A percentile compares a stretch with the other conserved stretches of the same genome.
phyloP scores from a whole-genome alignment of 208 protist species.

The Trypanosoma avium region DNA sequence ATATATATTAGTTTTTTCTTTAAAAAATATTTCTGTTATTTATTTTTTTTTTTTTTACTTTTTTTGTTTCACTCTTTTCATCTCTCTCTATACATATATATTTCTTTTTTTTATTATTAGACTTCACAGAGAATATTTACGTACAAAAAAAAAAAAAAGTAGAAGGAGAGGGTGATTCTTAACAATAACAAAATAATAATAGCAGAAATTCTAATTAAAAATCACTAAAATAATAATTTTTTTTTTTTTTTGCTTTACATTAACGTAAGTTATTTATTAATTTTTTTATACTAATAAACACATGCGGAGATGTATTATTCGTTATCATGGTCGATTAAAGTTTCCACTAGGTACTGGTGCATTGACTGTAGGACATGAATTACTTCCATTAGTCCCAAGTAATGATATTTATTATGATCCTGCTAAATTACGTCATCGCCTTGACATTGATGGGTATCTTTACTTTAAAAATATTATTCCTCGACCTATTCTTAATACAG shows the following conservation, averaged over 20 bases:
- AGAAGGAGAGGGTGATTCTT: too few relatives aligned
- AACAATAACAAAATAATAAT: too few relatives aligned
- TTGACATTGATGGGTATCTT: conserved; percentile 84
- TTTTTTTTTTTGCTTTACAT: too few relatives aligned
- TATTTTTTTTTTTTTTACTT: too few relatives aligned
- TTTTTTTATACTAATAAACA: background rate
- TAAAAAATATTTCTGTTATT: background rate
- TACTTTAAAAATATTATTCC: conserved; percentile 84
- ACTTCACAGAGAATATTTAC: too few relatives aligned
- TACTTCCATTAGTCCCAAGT: conserved; percentile 68
- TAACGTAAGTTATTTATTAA: too few relatives aligned
- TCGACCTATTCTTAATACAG: conserved; percentile 51
- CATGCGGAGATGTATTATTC: conserved; percentile 41
- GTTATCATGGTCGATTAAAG: conserved; percentile 58
- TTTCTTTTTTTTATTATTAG: too few relatives aligned
- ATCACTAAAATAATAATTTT: too few relatives aligned
- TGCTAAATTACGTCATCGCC: conserved; percentile 71
- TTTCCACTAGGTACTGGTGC: conserved; percentile 61
- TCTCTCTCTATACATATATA: too few relatives aligned
- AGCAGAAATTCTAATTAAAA: too few relatives aligned
- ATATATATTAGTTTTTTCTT: background rate
- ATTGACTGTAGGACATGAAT: conserved; percentile 55
- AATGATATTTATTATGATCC: conserved; percentile 90
- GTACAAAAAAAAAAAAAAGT: background rate
- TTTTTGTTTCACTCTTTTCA: too few relatives aligned